phyloP scores from a whole-genome alignment of 2,329 filamentous ascomycete species.

The Trichoderma harzianum region DNA sequence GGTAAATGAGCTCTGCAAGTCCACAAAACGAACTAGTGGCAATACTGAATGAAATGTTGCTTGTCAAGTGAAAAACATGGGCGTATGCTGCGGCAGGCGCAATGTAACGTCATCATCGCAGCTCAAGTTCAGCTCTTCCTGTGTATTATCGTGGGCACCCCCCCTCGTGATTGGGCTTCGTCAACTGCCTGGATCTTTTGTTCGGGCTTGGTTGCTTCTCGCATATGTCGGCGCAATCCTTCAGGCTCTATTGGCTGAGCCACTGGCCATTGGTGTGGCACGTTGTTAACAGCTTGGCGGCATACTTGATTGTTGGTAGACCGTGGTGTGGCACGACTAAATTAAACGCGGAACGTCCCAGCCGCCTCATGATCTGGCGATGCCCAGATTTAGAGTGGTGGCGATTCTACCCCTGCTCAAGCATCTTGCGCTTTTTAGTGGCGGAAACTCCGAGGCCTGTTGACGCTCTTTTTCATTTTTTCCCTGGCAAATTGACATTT shows the following conservation, averaged over 20 bases:
- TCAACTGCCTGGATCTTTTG: slow-evolving; percentile 14
- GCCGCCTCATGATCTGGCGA: slow-evolving; percentile 14
- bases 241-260: slow-evolving; percentile 10
- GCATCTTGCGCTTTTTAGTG: background rate
- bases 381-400: background rate
- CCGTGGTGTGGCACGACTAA: background rate
- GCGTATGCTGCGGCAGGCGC: background rate
- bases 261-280: background rate
- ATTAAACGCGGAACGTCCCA: slow-evolving; percentile 1
- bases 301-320: background rate
- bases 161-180: background rate
- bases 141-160: background rate
- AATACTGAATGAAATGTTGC: background rate
- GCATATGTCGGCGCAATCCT: slow-evolving; percentile 16
- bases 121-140: slow-evolving; percentile 7
- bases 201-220: background rate
- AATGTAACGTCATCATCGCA: slow-evolving; percentile 10
- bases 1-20: background rate
- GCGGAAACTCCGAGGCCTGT: background rate
- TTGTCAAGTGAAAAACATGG: background rate
- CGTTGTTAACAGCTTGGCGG: background rate
- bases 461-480: background rate
- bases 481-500: background rate
- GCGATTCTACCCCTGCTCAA: background rate
- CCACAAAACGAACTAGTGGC: background rate